These are phyloP conservation scores for Lipomyces sp. DNA, from an alignment of 805 yeast genomes.

Conservation along the genomic window DNA sequence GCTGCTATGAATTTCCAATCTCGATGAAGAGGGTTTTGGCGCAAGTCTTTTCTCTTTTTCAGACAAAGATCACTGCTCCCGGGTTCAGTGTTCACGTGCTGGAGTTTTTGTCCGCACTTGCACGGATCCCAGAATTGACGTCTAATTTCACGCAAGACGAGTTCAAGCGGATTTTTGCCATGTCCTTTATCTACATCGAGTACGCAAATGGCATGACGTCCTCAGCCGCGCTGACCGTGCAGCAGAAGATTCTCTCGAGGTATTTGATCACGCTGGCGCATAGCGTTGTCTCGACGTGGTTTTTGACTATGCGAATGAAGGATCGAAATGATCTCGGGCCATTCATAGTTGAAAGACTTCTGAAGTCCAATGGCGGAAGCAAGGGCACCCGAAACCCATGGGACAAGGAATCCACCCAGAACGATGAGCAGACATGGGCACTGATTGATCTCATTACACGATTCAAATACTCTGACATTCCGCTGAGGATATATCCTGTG, in stretches of 20 bases:
- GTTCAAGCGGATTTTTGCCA: constrained; percentile 74
- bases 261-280: constrained; percentile 65
- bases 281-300: constrained; percentile 68
- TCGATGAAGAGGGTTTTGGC: constrained; percentile 58
- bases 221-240: constrained; percentile 34
- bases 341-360: constrained; percentile 58
- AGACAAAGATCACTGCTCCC: constrained; percentile 67
- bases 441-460: constrained; percentile 64
- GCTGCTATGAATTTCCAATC: constrained; percentile 76
- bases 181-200: constrained; percentile 75
- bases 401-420: constrained; percentile 7
- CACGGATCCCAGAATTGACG: constrained; percentile 62
- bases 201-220: constrained; percentile 52
- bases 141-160: constrained; percentile 74
- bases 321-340: constrained; percentile 60
- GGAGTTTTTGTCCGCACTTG: constrained; percentile 66
- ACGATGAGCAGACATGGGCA: constrained; percentile 57
- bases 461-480: constrained; percentile 62
- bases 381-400: constrained; percentile 14
- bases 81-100: constrained; percentile 69
- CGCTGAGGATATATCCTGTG: constrained; percentile 46
- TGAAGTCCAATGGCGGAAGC: constrained; percentile 42
- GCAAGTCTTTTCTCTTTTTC: constrained; percentile 68
- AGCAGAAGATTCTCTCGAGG: constrained; percentile 46
- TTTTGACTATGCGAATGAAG: constrained; percentile 55